Evolutionary conservation across 345 rosid species (phyloP).

Genomic region (Eucalyptus tenuipes): DNA sequence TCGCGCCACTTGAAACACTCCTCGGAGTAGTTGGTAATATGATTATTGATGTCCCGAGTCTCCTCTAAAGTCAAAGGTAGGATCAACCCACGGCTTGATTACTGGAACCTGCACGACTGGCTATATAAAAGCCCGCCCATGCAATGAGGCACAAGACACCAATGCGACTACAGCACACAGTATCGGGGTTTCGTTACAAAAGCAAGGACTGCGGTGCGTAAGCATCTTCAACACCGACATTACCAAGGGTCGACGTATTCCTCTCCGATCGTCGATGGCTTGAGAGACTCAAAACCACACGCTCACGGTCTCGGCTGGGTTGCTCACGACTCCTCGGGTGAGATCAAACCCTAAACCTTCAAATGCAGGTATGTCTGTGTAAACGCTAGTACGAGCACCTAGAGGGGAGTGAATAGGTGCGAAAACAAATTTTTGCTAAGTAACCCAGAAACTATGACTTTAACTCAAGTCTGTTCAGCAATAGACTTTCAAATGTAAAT

Average conservation of each 20-base stretch:
- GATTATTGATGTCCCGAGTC: not conserved
- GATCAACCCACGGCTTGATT: not conserved
- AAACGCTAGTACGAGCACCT: too few relatives aligned
- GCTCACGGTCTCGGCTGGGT: conserved; percentile 43
- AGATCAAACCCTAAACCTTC: conserved; percentile 27
- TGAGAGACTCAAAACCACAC: conserved; percentile 43
- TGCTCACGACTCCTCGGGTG: conserved; percentile 32
- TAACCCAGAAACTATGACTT: too few relatives aligned
- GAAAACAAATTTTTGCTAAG: too few relatives aligned
- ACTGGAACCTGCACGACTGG: not conserved
- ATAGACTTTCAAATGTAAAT: too few relatives aligned
- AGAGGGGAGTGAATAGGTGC: too few relatives aligned
- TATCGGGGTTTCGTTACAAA: not conserved
- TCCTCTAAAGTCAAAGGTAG: not conserved
- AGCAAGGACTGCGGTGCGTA: not conserved
- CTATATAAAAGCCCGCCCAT: not conserved
- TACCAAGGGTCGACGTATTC: not conserved
- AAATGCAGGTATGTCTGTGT: conserved; percentile 29
- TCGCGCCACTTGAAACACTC: not conserved
- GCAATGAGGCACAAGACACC: not conserved
- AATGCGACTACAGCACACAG: not conserved
- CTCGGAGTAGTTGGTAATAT: not conserved
- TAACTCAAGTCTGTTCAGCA: too few relatives aligned
- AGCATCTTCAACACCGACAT: not conserved
- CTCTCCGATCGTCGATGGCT: conserved; percentile 10